phyloP scores from a whole-genome alignment of 2,329 filamentous ascomycete species.

The Helminthosporium solani region DNA sequence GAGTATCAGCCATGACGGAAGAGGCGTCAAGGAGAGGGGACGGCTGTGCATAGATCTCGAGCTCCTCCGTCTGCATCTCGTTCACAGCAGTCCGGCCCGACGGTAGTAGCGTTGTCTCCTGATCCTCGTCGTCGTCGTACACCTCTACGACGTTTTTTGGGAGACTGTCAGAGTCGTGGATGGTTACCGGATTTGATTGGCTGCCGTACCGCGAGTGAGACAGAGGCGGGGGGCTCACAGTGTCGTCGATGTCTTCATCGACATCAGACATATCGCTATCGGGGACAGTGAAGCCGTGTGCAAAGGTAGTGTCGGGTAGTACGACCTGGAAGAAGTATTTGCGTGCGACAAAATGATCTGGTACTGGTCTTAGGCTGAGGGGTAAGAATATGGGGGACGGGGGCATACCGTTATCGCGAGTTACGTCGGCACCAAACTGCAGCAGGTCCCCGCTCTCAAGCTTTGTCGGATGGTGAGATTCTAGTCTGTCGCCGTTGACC shows the following conservation, averaged over 20 bases:
- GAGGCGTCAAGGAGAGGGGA: neutral
- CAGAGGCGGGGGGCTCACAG: neutral
- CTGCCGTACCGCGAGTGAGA: constrained; percentile 20
- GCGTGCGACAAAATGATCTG: constrained; percentile 35
- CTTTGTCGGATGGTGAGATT: constrained; percentile 19
- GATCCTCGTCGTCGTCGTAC: no score
- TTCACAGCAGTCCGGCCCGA: neutral
- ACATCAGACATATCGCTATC: constrained; percentile 32
- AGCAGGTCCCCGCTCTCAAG: constrained; percentile 36
- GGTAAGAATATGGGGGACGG: neutral
- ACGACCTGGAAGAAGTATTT: constrained; percentile 33
- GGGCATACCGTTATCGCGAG: constrained; percentile 35
- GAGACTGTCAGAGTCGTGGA: constrained; percentile 30
- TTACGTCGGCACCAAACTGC: constrained; percentile 40
- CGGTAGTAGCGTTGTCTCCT: neutral
- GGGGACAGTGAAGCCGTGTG: constrained; percentile 35
- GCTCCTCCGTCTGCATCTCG: neutral
- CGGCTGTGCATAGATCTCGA: neutral
- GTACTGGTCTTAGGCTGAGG: constrained; percentile 11
- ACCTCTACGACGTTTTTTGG: constrained; percentile 11
- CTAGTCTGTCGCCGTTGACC: constrained; percentile 48
- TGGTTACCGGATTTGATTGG: constrained; percentile 29
- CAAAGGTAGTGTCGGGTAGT: constrained; percentile 12
- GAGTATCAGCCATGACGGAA: neutral
- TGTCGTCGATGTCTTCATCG: constrained; percentile 7